Base-by-base conservation (phyloP, 208 protist species). In the Leishmania amazonensis region DNA sequence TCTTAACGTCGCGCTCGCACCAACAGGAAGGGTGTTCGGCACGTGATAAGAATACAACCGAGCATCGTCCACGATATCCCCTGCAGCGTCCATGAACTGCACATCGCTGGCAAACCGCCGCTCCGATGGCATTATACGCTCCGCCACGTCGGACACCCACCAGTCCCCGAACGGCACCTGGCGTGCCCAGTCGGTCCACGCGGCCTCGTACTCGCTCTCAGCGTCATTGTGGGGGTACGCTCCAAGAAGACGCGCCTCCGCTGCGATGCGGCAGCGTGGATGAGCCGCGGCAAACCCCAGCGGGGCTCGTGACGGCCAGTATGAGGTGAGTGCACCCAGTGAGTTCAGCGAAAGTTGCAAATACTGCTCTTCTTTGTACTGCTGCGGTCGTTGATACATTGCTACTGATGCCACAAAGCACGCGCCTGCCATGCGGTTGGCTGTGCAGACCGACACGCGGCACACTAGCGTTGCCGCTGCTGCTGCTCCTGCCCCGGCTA, bases 121-220 rank as follows among this genome's bases (percentile, higher is more conserved):
- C 9, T 77, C 71, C 17, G 58, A 76, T 42, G 79, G 79, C 71
- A 77, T 77, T 4, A 77, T 71, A 35, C 19, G 28, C 38, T 81
- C 54, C 57, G 79, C 68, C 13, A 81, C 49, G 28, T 81, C 54
- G 19, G 79, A 81, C 57, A 81, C 58, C 79, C 79, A 81, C 70
- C 79, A 76, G 57, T 81, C 79, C 13, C 71, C 71, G 42, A 81
- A 81, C 15, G 79, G 79, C 9, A 77, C 45, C 79, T 72, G 79
- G 42, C 21, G 35, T 54, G 79, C 79, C 79, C 79, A 81, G 17
- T 71, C 28, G 13, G 51, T 60, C 79, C 79, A 77, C 71, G 57
- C 58, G 7, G 35, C 71, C 15, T 60, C 35, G 3, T 31, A 72
- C 13, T 58, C 74, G 38, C 40, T 38, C 35, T 15, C 54, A 28